phyloP scores from a whole-genome alignment of 495 filamentous ascomycete genomes.

The Hamigera avellanea region DNA sequence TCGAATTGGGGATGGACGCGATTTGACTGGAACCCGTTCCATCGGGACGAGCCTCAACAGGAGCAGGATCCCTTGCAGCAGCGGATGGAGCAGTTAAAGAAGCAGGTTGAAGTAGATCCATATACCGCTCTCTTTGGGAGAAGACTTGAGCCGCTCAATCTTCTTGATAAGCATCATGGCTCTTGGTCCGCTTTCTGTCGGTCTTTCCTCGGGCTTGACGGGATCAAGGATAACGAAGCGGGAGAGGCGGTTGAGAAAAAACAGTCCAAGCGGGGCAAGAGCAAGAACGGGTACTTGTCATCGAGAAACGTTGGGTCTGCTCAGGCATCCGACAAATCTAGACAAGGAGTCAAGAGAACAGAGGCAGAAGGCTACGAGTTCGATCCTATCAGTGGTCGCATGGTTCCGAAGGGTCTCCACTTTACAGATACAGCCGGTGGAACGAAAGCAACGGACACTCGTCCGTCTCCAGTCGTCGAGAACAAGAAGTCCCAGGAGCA shows the following conservation, averaged over 20 bases:
- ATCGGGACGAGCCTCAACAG: conserved; percentile 4
- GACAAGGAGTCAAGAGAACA: conserved; percentile 4
- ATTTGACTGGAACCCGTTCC: conserved; percentile 2
- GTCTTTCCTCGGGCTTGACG: conserved; percentile 12
- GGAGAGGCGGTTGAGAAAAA: neutral
- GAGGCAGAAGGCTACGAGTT: conserved; percentile 11
- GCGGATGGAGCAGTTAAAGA: conserved; percentile 23
- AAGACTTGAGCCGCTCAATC: conserved; percentile 13
- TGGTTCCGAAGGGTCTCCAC: conserved; percentile 17
- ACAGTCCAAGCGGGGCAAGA: neutral
- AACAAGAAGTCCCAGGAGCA: too few species aligned
- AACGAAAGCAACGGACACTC: too few species aligned
- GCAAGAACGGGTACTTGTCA: neutral
- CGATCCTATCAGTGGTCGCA: conserved; percentile 31
- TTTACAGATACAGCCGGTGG: too few species aligned
- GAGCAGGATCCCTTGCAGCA: conserved; percentile 8
- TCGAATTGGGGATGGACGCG: conserved; percentile 5
- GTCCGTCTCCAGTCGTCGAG: too few species aligned
- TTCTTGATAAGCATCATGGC: conserved; percentile 7
- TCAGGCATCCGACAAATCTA: neutral
- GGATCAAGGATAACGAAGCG: neutral
- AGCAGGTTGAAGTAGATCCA: conserved; percentile 26
- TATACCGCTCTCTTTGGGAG: conserved; percentile 32
- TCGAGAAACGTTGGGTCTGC: neutral
- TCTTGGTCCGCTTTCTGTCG: conserved; percentile 17